Evolutionary conservation across 768 basidiomycete genomes (phyloP).

Genomic region (Boletus insuetus): DNA sequence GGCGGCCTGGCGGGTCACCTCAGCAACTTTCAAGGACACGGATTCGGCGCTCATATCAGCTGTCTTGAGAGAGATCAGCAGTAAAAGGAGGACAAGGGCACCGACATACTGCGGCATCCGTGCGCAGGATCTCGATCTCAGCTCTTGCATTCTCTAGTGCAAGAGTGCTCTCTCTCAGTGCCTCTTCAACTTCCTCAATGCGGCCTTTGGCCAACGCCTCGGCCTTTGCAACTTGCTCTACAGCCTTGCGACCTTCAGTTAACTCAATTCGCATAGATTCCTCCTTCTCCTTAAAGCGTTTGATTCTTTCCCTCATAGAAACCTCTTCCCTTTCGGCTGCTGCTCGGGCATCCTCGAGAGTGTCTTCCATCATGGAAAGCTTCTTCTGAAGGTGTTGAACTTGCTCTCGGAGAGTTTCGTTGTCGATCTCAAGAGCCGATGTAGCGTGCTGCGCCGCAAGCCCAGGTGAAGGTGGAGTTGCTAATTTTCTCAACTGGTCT

Average conservation of each 20-base stretch:
- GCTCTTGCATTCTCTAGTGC: conserved; percentile 88
- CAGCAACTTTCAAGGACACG: conserved; percentile 45
- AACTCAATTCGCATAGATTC: conserved; percentile 71
- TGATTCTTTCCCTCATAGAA: conserved; percentile 58
- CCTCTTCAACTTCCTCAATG: conserved; percentile 86
- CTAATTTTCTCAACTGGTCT: conserved; percentile 38
- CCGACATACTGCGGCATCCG: conserved; percentile 68
- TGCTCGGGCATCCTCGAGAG: conserved; percentile 72
- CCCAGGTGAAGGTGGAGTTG: conserved; percentile 33
- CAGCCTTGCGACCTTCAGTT: conserved; percentile 58
- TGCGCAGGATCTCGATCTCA: conserved; percentile 78
- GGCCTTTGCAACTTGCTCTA: conserved; percentile 58
- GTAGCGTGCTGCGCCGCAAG: conserved; percentile 41
- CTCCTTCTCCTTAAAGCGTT: conserved; percentile 70
- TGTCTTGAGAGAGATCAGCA: conserved; percentile 21
- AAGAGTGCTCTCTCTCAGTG: conserved; percentile 79
- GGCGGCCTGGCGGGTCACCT: conserved; percentile 46
- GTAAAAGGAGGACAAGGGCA: not conserved
- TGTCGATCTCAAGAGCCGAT: conserved; percentile 90
- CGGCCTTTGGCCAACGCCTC: conserved; percentile 62
- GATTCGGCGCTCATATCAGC: conserved; percentile 53
- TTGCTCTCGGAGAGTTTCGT: conserved; percentile 88
- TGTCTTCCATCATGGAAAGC: conserved; percentile 74
- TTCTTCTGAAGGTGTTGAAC: conserved; percentile 83
- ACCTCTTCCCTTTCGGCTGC: conserved; percentile 74